Evolutionary conservation across 1,284 basidiomycete genomes (phyloP).

Genomic region (Tilletia setariae): DNA sequence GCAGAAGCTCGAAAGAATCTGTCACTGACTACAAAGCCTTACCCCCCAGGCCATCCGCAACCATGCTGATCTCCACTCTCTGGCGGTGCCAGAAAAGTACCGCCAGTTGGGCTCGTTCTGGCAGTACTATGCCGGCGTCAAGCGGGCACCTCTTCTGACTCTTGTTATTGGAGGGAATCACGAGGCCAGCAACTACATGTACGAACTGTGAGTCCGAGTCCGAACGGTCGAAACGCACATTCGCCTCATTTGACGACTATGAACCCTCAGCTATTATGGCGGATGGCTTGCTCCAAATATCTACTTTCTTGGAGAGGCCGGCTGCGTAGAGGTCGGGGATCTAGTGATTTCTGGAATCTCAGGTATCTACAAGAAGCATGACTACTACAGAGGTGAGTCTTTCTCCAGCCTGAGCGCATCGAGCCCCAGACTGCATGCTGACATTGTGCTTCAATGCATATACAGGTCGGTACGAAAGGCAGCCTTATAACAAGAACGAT

Average conservation of each 20-base stretch:
- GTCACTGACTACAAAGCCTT: neutral
- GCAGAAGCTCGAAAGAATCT: neutral
- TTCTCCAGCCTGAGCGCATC: neutral
- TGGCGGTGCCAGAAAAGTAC: constrained; percentile 90
- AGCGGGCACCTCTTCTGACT: constrained; percentile 78
- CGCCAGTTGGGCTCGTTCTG: constrained; percentile 67
- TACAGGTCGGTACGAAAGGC: constrained; percentile 58
- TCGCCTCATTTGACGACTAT: neutral
- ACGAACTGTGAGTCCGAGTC: constrained; percentile 74
- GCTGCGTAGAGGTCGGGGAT: constrained; percentile 76
- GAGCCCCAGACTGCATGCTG: constrained; percentile 7
- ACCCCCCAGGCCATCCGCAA: constrained; percentile 71
- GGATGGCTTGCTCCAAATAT: constrained; percentile 84
- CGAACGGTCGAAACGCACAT: neutral
- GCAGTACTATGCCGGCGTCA: constrained; percentile 82
- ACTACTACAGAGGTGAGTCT: constrained; percentile 61
- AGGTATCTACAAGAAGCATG: constrained; percentile 82
- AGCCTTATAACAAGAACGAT: constrained; percentile 67
- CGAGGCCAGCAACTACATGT: constrained; percentile 94
- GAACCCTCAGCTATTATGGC: constrained; percentile 36
- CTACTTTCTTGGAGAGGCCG: constrained; percentile 90
- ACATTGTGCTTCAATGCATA: constrained; percentile 34
- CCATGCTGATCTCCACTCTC: constrained; percentile 75
- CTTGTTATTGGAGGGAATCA: constrained; percentile 97
- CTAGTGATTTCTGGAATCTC: constrained; percentile 82